These are phyloP conservation scores for Cladosporium sp. DNA, from an alignment of 2,329 filamentous ascomycete species.

Conservation along the genomic window DNA sequence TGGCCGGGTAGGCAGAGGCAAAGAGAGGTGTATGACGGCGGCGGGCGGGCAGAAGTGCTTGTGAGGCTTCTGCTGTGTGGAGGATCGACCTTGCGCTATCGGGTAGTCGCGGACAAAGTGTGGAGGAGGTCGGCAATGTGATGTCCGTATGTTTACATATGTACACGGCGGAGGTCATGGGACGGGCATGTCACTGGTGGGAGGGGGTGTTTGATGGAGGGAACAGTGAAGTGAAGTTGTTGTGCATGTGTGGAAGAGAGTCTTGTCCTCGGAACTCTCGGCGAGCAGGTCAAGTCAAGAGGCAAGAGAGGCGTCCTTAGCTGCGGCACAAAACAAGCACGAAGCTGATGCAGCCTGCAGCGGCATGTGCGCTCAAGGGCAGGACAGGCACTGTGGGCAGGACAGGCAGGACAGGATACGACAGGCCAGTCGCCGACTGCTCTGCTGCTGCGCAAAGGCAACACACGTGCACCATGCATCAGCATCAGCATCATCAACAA, in stretches of 20 bases:
- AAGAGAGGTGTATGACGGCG: background rate
- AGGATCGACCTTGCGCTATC: slow-evolving; percentile 3
- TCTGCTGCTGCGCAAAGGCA: background rate
- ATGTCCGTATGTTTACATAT: background rate
- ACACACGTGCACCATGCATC: background rate
- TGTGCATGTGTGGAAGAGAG: background rate
- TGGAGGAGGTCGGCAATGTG: background rate
- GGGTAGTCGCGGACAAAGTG: slow-evolving; percentile 1
- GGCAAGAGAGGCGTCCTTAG: background rate
- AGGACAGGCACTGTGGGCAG: too few species aligned
- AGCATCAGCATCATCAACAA: slow-evolving; percentile 1
- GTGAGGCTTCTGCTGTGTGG: background rate
- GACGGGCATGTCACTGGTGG: background rate
- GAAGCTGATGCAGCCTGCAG: background rate
- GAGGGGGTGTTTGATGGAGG: too few species aligned
- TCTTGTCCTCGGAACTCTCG: background rate
- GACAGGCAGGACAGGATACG: too few species aligned
- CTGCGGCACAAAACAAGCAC: background rate
- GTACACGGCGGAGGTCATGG: background rate
- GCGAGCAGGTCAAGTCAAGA: background rate
- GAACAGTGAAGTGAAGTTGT: background rate
- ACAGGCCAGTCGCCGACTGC: background rate
- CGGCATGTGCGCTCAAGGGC: background rate
- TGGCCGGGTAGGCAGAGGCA: background rate
- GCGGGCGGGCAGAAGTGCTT: slow-evolving; percentile 4